Base-by-base conservation (phyloP, 2,329 filamentous ascomycete genomes). In the Colletotrichum magnum region DNA sequence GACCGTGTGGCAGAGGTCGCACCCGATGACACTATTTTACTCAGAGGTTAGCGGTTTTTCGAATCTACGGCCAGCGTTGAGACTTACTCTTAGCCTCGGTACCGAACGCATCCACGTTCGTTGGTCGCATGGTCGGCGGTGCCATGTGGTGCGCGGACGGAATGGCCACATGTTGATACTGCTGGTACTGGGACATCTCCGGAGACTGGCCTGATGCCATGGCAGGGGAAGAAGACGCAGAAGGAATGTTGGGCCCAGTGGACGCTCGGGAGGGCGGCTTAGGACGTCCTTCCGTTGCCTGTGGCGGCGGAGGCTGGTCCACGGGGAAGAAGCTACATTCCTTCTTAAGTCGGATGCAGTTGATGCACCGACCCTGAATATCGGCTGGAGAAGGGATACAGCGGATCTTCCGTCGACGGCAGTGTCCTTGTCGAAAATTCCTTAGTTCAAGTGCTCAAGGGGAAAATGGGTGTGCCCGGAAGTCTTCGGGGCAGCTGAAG, bases 241-340 rank as follows among this genome's bases (percentile, higher is more conserved):
- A 87, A 18, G 78, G 76, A 48, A 79, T 76, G 70, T 80, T 83
- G 32, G 81, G 76, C 7, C 80, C 81, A 15, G 80, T 76, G 5
- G 81, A 79, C 45, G 81, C 76, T 58, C 80, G 80, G 18, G 81
- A 76, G 3, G 78, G 73, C 64, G 78, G 80, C 71, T 85, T 86
- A 47, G 83, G 80, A 64, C 82, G 80, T 21, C 79, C 74, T 26
- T 87, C 82, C 52, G 82, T 77, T 36, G 79, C 69, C 7, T 69
- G 66, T 15, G 66, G 59, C 10, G 86, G 85, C 28, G 88, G 89
- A 73, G 89, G 87, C 77, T 94, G 93, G 72, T 97, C 94, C 24
- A 98, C 95, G 0, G 95, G 93, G 74, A 91, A 93, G 81, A 97
- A 98, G 77, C 92, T 94, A 81, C 95, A 98, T 73, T 97, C 94